Evolutionary conservation across 345 rosid species (phyloP).

Genomic region (Nephelium lappaceum): DNA sequence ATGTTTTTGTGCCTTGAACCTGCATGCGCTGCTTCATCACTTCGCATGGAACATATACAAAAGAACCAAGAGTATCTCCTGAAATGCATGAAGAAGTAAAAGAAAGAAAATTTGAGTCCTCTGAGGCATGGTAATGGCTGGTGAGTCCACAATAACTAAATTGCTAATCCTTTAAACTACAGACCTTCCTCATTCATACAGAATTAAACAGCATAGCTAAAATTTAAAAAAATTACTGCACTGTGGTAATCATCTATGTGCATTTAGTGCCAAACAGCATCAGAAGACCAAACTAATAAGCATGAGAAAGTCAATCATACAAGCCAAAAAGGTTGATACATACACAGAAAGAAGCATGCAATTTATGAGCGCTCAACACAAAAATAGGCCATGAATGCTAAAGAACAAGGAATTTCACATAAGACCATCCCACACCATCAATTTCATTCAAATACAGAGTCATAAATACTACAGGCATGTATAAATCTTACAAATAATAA

Average conservation of each 20-base stretch:
- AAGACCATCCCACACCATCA: constrained; percentile 5
- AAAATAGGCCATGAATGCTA: background rate
- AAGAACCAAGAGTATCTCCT: constrained; percentile 97
- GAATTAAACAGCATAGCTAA: background rate
- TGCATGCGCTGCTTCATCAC: constrained; percentile 98
- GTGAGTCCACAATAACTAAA: background rate
- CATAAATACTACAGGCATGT: background rate
- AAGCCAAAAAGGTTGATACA: background rate
- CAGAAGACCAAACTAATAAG: background rate
- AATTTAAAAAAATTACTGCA: background rate
- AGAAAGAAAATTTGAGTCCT: constrained; percentile 32
- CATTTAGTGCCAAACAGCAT: background rate
- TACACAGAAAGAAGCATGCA: constrained; percentile 3
- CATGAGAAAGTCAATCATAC: background rate
- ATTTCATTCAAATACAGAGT: constrained; percentile 1
- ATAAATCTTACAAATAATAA: background rate
- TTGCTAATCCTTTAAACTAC: background rate
- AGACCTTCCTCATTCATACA: background rate
- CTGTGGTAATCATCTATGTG: background rate
- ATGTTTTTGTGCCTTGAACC: constrained; percentile 80
- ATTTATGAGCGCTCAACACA: background rate
- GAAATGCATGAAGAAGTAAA: constrained; percentile 38
- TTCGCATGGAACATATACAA: constrained; percentile 93
- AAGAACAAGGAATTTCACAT: background rate
- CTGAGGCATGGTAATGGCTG: constrained; percentile 3